Percentiles rank a stretch among this genome's conserved stretches.
These are phyloP conservation scores for Aspergillus ostianus DNA, from an alignment of 495 filamentous ascomycete genomes.

Conservation along the genomic window DNA sequence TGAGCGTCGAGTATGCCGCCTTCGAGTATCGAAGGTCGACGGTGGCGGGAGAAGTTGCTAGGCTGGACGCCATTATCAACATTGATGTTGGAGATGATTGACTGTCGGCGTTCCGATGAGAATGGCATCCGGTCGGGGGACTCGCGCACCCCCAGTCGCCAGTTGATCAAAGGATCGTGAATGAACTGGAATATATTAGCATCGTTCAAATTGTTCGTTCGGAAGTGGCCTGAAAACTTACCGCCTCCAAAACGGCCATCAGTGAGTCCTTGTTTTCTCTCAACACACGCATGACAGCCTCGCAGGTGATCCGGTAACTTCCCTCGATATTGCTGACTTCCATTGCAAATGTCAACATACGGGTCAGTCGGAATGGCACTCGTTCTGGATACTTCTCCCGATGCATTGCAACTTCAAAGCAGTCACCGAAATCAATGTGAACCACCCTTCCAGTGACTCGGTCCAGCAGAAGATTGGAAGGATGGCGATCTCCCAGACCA, in stretches of 20 bases:
- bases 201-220: too few relatives aligned
- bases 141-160: conserved; percentile 86
- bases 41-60: conserved; percentile 46
- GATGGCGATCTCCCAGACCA: conserved; percentile 92
- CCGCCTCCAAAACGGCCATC: conserved; percentile 97
- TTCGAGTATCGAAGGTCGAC: conserved; percentile 51
- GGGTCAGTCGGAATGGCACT: conserved; percentile 93
- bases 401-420: conserved; percentile 99
- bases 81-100: conserved; percentile 67
- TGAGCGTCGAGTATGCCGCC: conserved; percentile 49
- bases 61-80: conserved; percentile 45
- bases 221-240: conserved; percentile 62
- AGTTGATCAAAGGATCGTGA: conserved; percentile 95
- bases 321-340: conserved; percentile 99
- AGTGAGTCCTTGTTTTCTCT: conserved; percentile 95
- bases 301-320: conserved; percentile 94
- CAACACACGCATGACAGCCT: conserved; percentile 97
- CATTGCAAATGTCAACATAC: conserved; percentile 99
- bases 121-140: conserved; percentile 78
- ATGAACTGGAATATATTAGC: conserved; percentile 67
- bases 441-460: conserved; percentile 92
- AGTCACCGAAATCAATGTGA: conserved; percentile 98
- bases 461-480: conserved; percentile 96
- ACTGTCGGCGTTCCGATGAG: conserved; percentile 73
- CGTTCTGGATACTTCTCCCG: conserved; percentile 98